Evolutionary conservation across 2,329 filamentous ascomycete species (phyloP), one percentile per base, ranked within the genome.

Genomic region (Cercospora beticola): DNA sequence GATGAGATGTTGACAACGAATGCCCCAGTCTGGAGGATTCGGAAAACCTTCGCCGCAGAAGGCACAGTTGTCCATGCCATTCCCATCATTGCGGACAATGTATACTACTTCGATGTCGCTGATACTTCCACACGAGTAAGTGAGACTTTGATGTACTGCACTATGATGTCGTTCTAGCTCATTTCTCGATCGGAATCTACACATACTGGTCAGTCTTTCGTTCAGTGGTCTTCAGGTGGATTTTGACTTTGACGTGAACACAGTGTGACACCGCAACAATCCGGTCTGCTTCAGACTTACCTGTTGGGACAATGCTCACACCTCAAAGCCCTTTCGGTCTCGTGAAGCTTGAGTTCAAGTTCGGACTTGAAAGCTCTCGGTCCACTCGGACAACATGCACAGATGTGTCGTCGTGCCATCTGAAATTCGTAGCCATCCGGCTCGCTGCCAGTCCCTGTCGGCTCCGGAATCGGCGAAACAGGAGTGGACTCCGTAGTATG

Each of bases 401-500:
- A 62, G n/a, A 31, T 28, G 31, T 56, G 49, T 30, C 52, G 49
- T 14, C 14, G 49, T 40, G 52, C n/a, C 10, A 43, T 40, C 26
- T 43, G 30, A 16, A 43, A 31, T 3, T 59, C 52, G 31, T 26
- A 43, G 3, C n/a, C 12, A 16, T 68, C 67, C 16, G 62, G 18
- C 31, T 65, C 67, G 21, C 62, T 65, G 6, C 43, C 43, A 9
- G 30, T 59, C 12, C 28, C 59, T 6, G 52, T 18, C 3, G 62
- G 62, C 49, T 68, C 67, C 1, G 60, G 46, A 12, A 65, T 68
- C 16, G 67, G 67, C 18, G 67, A 68, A 0, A 65, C 67, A 28
- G 63, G 62, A 7, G 62, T 65, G 2, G 67, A 68, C 26, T 65
- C 67, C 6, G 36, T 33, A 5, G 40, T 33, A 59, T 68, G 67